A percentile compares a stretch with the other conserved stretches of the same genome.
Conservation (phyloP, 2,329 filamentous ascomycete genomes). For the Penicillium sp. region DNA sequence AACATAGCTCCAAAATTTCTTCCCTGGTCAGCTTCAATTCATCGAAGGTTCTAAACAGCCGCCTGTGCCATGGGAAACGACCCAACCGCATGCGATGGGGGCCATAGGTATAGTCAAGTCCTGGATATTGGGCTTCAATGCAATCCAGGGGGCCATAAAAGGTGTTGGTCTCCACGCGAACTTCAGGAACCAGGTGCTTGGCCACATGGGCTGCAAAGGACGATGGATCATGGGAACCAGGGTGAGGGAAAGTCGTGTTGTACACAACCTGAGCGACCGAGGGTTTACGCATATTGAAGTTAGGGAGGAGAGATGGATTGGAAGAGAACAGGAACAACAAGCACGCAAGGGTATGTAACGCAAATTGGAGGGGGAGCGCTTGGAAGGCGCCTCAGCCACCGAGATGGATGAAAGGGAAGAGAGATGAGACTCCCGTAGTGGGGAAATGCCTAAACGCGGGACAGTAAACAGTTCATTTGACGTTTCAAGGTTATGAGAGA, state of each 20-base stretch:
- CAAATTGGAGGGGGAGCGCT: background rate
- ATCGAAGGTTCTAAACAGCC: constrained; percentile 63
- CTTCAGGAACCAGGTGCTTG: constrained; percentile 64
- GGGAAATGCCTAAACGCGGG: background rate
- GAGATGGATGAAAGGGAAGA: background rate
- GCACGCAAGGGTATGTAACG: background rate
- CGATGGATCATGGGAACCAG: constrained; percentile 56
- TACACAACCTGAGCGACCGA: constrained; percentile 60
- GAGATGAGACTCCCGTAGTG: constrained; percentile 2
- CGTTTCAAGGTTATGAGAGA: background rate
- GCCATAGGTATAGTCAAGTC: constrained; percentile 62
- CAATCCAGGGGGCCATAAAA: constrained; percentile 66
- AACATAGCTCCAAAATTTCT: constrained; percentile 63
- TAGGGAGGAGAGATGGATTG: background rate
- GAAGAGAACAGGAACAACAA: background rate
- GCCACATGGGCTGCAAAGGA: constrained; percentile 61
- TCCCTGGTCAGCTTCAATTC: constrained; percentile 57
- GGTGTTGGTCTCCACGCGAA: constrained; percentile 62
- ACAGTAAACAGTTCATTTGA: background rate
- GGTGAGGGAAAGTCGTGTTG: constrained; percentile 58
- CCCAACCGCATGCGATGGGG: constrained; percentile 64
- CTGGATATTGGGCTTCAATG: constrained; percentile 66
- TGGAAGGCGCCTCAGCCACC: constrained; percentile 5
- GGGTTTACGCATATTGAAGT: constrained; percentile 58
- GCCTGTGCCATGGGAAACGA: constrained; percentile 61